Percentiles rank a stretch among this genome's conserved stretches.
phyloP scores from a whole-genome alignment of 768 basidiomycete species.

The Phlebiopsis gigantea region DNA sequence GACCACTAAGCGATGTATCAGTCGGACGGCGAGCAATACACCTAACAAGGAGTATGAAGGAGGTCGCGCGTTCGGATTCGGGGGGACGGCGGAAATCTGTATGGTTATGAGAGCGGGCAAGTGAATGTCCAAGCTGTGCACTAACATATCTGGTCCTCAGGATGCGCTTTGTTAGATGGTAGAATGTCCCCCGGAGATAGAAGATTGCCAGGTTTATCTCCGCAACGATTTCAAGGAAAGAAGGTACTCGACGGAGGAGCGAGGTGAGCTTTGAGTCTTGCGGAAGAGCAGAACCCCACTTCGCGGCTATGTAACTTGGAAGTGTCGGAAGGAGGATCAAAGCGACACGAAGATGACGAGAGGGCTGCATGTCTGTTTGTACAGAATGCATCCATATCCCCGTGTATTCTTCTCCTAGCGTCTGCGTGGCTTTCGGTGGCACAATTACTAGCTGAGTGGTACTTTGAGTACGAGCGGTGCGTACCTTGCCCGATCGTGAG shows the following conservation, averaged over 20 bases:
- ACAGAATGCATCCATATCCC: slow-evolving; percentile 72
- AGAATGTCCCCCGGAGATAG: slow-evolving; percentile 77
- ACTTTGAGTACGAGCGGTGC: slow-evolving; percentile 8
- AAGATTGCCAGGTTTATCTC: slow-evolving; percentile 80
- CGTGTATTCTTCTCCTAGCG: slow-evolving; percentile 88
- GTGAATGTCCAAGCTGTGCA: background rate
- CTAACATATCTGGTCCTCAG: slow-evolving; percentile 66
- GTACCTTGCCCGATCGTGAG: slow-evolving; percentile 72
- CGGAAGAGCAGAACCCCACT: slow-evolving; percentile 36
- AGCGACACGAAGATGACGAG: slow-evolving; percentile 38
- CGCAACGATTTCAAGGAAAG: slow-evolving; percentile 45
- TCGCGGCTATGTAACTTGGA: slow-evolving; percentile 56
- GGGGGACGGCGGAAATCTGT: slow-evolving; percentile 70
- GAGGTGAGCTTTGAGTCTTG: slow-evolving; percentile 29
- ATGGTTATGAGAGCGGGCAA: background rate
- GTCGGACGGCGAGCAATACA: slow-evolving; percentile 58
- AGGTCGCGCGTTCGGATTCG: slow-evolving; percentile 65
- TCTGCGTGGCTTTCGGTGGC: slow-evolving; percentile 58
- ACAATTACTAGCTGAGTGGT: background rate
- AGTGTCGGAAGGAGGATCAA: slow-evolving; percentile 64
- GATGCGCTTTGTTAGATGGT: slow-evolving; percentile 63
- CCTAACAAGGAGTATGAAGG: slow-evolving; percentile 88
- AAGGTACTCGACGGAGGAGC: slow-evolving; percentile 37
- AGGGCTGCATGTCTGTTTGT: slow-evolving; percentile 37
- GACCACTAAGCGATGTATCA: slow-evolving; percentile 54